phyloP scores from a whole-genome alignment of 768 basidiomycete genomes.

The Mycena sanguinolenta region DNA sequence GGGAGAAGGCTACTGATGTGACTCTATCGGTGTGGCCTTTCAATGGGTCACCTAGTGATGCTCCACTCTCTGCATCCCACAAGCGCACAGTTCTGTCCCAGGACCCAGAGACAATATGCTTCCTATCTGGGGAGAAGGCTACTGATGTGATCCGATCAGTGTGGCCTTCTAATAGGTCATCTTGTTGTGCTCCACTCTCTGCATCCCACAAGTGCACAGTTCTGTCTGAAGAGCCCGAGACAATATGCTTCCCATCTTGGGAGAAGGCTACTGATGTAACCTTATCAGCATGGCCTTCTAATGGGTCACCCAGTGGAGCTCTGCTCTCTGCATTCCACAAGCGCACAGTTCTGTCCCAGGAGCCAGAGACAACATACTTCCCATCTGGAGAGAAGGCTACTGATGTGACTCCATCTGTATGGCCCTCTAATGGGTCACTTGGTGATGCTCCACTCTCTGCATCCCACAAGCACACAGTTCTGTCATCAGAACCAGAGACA shows the following conservation, averaged over 20 bases:
- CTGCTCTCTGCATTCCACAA: not conserved
- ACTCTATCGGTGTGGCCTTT: slow-evolving; percentile 5
- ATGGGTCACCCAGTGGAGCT: not conserved
- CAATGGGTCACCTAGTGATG: not conserved
- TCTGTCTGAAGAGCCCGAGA: not conserved
- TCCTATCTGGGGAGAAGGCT: not conserved
- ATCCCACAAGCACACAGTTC: slow-evolving; percentile 10
- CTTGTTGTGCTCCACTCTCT: slow-evolving; percentile 8
- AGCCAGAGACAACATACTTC: not conserved
- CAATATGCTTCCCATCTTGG: slow-evolving; percentile 13
- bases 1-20: slow-evolving; percentile 14
- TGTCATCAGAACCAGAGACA: slow-evolving; percentile 9
- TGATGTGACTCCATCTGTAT: not conserved
- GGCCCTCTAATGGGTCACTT: not conserved
- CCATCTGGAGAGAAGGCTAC: slow-evolving; percentile 1
- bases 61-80: slow-evolving; percentile 12
- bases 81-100: slow-evolving; percentile 1
- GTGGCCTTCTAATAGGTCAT: not conserved
- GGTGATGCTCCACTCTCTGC: not conserved
- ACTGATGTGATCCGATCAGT: not conserved
- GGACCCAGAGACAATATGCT: not conserved
- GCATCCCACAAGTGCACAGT: slow-evolving; percentile 12
- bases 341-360: not conserved
- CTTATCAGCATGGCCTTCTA: slow-evolving; percentile 1
- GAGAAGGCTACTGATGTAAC: slow-evolving; percentile 15